Conservation (phyloP, 2,329 filamentous ascomycete species). For the Trichophyton verrucosum region DNA sequence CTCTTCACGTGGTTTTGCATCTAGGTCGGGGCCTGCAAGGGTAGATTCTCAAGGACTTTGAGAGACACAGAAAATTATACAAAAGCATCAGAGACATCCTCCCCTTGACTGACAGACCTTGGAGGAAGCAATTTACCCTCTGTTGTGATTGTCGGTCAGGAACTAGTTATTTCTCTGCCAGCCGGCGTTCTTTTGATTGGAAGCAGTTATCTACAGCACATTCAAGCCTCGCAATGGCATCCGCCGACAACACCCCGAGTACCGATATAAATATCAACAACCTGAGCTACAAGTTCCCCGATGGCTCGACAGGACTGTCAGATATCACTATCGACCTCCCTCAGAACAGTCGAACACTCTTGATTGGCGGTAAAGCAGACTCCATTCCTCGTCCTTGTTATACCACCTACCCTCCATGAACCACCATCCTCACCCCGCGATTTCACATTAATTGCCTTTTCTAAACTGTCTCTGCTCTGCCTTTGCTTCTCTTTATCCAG, state of each 20-base stretch:
- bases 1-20: not conserved
- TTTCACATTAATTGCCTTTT: not conserved
- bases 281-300: slow-evolving; percentile 80
- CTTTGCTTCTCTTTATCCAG: slow-evolving; percentile 25
- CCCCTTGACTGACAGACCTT: too few relatives aligned
- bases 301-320: slow-evolving; percentile 65
- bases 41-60: not conserved
- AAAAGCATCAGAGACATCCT: too few relatives aligned
- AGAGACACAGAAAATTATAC: too few relatives aligned
- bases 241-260: slow-evolving; percentile 11
- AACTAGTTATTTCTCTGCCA: not conserved
- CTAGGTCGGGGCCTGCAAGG: not conserved
- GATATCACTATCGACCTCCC: slow-evolving; percentile 67
- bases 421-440: not conserved
- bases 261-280: slow-evolving; percentile 60
- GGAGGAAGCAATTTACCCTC: too few relatives aligned
- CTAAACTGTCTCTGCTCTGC: slow-evolving; percentile 2
- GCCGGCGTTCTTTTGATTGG: too few relatives aligned
- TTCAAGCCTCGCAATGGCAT: not conserved
- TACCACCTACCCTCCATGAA: not conserved
- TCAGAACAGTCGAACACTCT: slow-evolving; percentile 68
- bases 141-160: not conserved
- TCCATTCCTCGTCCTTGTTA: not conserved
- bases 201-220: not conserved
- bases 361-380: slow-evolving; percentile 59